Evolutionary conservation across 2,329 filamentous ascomycete species (phyloP), one percentile per base, ranked within the genome.

Genomic region (Nigrospora sphaerica): DNA sequence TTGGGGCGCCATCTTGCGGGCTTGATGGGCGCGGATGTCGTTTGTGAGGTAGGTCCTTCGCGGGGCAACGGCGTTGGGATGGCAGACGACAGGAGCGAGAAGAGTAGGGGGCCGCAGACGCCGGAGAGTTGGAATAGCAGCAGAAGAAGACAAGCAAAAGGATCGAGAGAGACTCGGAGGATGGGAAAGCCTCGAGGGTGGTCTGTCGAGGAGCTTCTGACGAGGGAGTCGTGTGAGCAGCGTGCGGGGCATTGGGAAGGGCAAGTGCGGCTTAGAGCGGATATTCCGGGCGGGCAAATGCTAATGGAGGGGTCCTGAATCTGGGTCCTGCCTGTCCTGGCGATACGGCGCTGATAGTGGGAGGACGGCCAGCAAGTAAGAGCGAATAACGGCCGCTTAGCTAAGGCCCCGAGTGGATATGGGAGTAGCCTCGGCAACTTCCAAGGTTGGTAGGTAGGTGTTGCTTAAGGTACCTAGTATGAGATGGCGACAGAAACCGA

Each of bases 1-100:
- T 67, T 95, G 81, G 51, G 90, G 88, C 47, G 89, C 88, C 88
- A 96, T 95, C 66, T 81, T 86, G 71, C 71, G 77, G 59, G 78
- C 74, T 75, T 84, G 81, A 57, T 83, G 79, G 41, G 65, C 57
- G 60, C 74, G 71, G 55, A 78, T 63, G 53, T 75, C 66, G 55
- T 74, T 67, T 59, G 74, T 75, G 33, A 81, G 71, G 54, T 81
- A 81, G 14, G 68, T 55, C 54, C 69, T 46, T 23, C 40, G 40
- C 32, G 32, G 18, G 38, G 38, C n/a, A 14, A 28, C n/a, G 16
- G 31, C n/a, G 31, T 16, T 14, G 40, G 23, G 18, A 19, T 13
- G 18, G 12, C 40, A 34, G n/a, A 13, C 5, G 32, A 34, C 17
- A 31, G 17, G n/a, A 46, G n/a, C 39, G 33, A 36, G 44, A 41